Conservation (phyloP, 345 rosid genomes). For the Odontarrhena argentea region DNA sequence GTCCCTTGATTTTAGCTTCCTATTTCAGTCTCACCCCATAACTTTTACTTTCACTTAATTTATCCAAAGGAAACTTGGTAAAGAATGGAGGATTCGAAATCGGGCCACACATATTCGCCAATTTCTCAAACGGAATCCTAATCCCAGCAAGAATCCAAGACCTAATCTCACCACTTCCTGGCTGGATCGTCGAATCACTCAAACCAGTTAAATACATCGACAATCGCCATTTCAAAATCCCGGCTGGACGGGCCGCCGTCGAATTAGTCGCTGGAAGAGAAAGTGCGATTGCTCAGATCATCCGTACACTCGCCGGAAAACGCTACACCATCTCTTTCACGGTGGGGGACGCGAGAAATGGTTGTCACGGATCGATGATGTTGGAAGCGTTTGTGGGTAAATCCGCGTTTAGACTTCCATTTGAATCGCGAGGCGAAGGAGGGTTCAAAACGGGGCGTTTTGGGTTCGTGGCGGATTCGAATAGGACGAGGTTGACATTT, state of each 20-base stretch:
- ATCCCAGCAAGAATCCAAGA: conserved; percentile 60
- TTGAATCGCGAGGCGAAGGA: conserved; percentile 59
- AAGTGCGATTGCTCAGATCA: conserved; percentile 81
- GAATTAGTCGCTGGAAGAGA: conserved; percentile 90
- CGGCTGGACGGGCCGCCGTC: conserved; percentile 55
- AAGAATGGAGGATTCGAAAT: conserved; percentile 78
- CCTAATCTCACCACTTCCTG: conserved; percentile 71
- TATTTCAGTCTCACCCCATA: neutral
- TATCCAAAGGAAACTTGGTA: conserved; percentile 52
- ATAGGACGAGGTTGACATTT: conserved; percentile 71
- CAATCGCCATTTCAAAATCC: conserved; percentile 63
- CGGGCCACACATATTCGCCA: conserved; percentile 75
- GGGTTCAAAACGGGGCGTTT: conserved; percentile 49
- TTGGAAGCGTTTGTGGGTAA: conserved; percentile 73
- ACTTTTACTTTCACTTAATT: neutral
- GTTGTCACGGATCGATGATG: conserved; percentile 81
- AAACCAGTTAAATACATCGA: conserved; percentile 77
- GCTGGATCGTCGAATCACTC: conserved; percentile 87
- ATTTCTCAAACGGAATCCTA: conserved; percentile 82
- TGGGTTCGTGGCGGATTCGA: conserved; percentile 52
- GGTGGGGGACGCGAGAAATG: conserved; percentile 74
- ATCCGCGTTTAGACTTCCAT: conserved; percentile 47
- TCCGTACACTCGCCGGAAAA: conserved; percentile 51
- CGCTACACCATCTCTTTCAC: conserved; percentile 56
- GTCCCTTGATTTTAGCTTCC: conserved; percentile 6